Conservation (phyloP, 2,329 filamentous ascomycete genomes). For the Colletotrichum sp. region DNA sequence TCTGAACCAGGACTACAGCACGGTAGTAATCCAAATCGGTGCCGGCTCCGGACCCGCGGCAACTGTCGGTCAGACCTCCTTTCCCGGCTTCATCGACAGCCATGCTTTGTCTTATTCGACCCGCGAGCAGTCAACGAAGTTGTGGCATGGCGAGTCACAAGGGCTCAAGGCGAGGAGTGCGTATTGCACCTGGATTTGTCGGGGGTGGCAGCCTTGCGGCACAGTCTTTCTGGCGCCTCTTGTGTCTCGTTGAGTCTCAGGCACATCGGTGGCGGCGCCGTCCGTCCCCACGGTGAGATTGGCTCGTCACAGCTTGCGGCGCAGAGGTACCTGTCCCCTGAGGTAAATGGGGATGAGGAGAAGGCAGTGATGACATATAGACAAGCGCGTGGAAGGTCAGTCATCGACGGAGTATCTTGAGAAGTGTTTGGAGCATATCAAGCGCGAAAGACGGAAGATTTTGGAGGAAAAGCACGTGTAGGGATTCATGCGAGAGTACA, state of each 20-base stretch:
- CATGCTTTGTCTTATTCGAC: accelerated
- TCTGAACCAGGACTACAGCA: accelerated
- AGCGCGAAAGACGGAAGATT: not conserved
- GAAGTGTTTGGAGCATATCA: not conserved
- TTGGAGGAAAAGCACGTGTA: not conserved
- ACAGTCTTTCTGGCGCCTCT: not conserved
- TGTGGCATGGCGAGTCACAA: not conserved
- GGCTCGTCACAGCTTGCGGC: no score
- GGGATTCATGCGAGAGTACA: accelerated
- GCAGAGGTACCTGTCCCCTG: no score
- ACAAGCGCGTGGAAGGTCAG: no score
- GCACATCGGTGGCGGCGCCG: no score
- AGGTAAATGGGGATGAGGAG: no score
- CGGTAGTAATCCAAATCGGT: accelerated
- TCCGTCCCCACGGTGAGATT: no score
- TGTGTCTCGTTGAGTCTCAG: accelerated
- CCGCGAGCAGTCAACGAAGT: accelerated
- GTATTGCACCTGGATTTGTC: accelerated
- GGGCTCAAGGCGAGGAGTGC: accelerated
- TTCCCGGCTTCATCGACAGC: accelerated
- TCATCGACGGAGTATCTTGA: accelerated
- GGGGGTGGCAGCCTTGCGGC: no score
- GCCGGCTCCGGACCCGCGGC: accelerated
- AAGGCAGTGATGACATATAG: no score
- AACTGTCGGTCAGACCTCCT: accelerated